These are phyloP conservation scores for Brassica napus DNA, from an alignment of 345 rosid species.

Conservation along the genomic window DNA sequence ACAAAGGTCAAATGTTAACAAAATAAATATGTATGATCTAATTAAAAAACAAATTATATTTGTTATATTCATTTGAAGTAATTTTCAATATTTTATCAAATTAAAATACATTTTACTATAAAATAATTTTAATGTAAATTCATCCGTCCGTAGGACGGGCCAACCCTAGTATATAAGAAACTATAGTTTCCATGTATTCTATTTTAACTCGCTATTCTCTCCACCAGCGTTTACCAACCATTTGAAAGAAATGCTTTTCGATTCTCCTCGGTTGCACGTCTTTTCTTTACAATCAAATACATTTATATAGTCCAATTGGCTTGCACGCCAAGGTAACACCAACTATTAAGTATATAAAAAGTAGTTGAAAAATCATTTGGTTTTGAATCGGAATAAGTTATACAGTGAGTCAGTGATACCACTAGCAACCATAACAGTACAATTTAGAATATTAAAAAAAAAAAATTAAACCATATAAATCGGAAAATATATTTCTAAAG, in stretches of 20 bases:
- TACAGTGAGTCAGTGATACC: not conserved
- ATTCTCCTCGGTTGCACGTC: not conserved
- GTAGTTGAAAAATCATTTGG: not conserved
- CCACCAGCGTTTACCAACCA: not conserved
- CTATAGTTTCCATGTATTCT: not conserved
- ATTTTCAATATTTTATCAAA: too few species aligned
- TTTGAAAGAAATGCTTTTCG: not conserved
- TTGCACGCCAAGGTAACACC: not conserved
- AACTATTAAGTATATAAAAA: not conserved
- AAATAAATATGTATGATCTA: too few species aligned
- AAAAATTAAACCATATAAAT: not conserved
- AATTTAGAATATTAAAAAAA: not conserved
- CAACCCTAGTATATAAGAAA: too few species aligned
- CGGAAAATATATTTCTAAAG: not conserved
- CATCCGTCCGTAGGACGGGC: too few species aligned
- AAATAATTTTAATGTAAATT: not conserved
- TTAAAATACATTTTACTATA: too few species aligned
- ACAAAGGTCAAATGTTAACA: too few species aligned
- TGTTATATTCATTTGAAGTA: too few species aligned
- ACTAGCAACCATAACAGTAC: not conserved
- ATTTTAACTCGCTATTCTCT: not conserved
- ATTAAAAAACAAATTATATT: too few species aligned
- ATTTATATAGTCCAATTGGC: not conserved
- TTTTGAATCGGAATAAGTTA: not conserved
- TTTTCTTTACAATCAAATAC: not conserved